These are phyloP conservation scores for Cucumis hystrix DNA, from an alignment of 306 rosid genomes.

Conservation along the genomic window DNA sequence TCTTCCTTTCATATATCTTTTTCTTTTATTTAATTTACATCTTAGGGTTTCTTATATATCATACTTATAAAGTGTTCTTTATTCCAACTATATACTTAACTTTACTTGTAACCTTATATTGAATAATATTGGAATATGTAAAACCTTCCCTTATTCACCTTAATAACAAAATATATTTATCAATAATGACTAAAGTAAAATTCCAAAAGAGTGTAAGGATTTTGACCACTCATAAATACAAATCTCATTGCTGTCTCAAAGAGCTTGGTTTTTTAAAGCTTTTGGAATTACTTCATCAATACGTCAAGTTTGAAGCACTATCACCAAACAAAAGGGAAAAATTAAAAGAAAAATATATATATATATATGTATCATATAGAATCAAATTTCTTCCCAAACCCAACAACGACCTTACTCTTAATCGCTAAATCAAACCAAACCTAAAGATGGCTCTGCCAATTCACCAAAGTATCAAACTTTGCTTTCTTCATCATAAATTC, in stretches of 20 bases:
- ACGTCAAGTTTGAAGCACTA: not conserved
- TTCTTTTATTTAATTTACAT: too few species aligned
- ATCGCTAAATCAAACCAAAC: not conserved
- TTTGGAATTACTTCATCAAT: not conserved
- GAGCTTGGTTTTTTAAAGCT: not conserved
- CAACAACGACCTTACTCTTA: not conserved
- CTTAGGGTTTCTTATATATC: too few species aligned
- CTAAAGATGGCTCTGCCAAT: not conserved
- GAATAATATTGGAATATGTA: too few species aligned
- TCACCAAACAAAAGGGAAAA: not conserved
- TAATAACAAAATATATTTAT: not conserved
- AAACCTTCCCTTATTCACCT: too few species aligned
- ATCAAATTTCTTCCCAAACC: not conserved
- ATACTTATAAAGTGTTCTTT: too few species aligned
- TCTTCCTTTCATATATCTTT: not conserved
- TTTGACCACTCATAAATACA: not conserved
- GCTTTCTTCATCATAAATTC: not conserved
- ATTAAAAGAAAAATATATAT: not conserved
- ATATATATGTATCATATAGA: not conserved
- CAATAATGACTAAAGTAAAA: not conserved
- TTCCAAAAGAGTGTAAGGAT: not conserved
- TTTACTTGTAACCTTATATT: too few species aligned
- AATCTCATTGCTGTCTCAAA: not conserved
- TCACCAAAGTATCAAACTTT: slow-evolving; percentile 1
- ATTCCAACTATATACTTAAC: too few species aligned